These are phyloP conservation scores for Phytophthora pini DNA, from an alignment of 352 stramenopile species.

Conservation along the genomic window DNA sequence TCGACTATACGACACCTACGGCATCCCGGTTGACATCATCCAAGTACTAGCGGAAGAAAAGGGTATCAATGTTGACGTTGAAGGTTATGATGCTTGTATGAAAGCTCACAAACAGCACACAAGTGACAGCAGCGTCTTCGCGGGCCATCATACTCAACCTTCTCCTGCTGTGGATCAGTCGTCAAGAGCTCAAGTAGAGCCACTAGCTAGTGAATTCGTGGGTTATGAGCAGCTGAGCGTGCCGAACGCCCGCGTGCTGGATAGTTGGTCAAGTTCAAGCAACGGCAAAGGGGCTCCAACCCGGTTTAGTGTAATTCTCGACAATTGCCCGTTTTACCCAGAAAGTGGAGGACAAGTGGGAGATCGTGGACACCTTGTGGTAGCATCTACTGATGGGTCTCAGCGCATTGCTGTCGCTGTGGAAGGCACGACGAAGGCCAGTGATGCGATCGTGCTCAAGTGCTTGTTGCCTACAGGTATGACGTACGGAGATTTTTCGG, in stretches of 20 bases:
- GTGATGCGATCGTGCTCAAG: conserved; percentile 52
- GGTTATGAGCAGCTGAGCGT: conserved; percentile 65
- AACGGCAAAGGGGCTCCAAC: conserved; percentile 10
- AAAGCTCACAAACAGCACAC: conserved; percentile 58
- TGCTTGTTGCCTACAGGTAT: conserved; percentile 45
- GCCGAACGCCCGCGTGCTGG: conserved; percentile 40
- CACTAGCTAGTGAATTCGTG: conserved; percentile 48
- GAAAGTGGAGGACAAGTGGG: conserved; percentile 83
- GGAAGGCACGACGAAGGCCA: conserved; percentile 49
- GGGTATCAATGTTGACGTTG: conserved; percentile 59
- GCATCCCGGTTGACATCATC: conserved; percentile 82
- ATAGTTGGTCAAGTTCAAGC: conserved; percentile 35
- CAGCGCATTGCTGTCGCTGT: conserved; percentile 34
- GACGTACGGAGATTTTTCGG: conserved; percentile 38
- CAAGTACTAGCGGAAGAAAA: conserved; percentile 69
- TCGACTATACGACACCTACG: conserved; percentile 78
- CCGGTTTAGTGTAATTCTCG: conserved; percentile 52
- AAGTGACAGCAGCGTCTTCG: conserved; percentile 52
- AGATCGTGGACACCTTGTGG: conserved; percentile 52
- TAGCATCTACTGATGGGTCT: conserved; percentile 21
- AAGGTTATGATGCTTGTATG: conserved; percentile 58
- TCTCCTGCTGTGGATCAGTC: conserved; percentile 10
- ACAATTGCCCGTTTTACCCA: conserved; percentile 77
- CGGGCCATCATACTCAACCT: conserved; percentile 30
- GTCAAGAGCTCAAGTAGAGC: not conserved